Evolutionary conservation across 805 yeast species (phyloP).

Genomic region (Pichia heedii): DNA sequence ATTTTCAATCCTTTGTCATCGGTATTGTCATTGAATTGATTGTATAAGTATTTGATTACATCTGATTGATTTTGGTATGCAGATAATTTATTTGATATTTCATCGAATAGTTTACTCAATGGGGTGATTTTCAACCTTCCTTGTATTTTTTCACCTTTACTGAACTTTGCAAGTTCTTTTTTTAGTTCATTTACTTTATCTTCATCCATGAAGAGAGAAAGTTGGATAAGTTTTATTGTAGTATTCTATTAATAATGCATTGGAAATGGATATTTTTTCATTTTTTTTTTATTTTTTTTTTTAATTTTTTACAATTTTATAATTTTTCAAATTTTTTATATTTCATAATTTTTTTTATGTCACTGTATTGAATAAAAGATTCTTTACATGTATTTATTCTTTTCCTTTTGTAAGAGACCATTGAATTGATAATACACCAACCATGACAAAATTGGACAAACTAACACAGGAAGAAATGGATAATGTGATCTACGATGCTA

Average conservation of each 20-base stretch:
- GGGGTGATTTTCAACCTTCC: constrained; percentile 23
- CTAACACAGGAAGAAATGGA: constrained; percentile 72
- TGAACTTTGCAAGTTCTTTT: constrained; percentile 17
- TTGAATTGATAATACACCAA: not conserved
- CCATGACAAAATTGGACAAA: constrained; percentile 20
- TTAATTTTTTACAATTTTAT: no score
- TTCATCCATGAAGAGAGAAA: not conserved
- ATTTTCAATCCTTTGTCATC: not conserved
- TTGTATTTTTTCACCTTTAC: constrained; percentile 16
- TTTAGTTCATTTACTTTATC: constrained; percentile 8
- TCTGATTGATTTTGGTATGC: constrained; percentile 6
- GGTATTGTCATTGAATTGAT: not conserved
- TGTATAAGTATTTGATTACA: constrained; percentile 6
- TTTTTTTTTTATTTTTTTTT: no score
- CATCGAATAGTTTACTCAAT: constrained; percentile 26
- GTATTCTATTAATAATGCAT: no score
- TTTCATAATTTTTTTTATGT: no score
- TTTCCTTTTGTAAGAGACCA: no score
- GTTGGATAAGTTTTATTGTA: no score
- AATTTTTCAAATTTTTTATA: no score
- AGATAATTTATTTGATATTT: constrained; percentile 15
- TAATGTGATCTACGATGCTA: constrained; percentile 70
- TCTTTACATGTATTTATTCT: no score
- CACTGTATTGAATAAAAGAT: no score
- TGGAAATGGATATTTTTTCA: no score